A percentile compares a stretch with the other conserved stretches of the same genome.
These are phyloP conservation scores for Puccinia brachypodii DNA, from an alignment of 1,284 basidiomycete species.

Conservation along the genomic window DNA sequence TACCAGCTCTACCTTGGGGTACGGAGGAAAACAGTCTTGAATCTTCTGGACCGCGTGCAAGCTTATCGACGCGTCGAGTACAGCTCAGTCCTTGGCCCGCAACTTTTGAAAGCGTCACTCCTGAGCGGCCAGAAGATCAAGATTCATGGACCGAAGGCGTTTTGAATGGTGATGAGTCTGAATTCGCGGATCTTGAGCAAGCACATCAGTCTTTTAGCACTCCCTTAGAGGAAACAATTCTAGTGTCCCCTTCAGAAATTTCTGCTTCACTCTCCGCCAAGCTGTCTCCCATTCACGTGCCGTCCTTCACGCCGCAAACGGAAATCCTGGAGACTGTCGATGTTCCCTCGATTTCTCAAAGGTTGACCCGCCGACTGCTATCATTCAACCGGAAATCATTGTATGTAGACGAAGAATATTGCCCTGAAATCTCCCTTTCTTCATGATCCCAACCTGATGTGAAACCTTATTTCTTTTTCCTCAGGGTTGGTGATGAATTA, in stretches of 20 bases:
- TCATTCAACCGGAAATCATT: not conserved
- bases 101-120: slow-evolving; percentile 3
- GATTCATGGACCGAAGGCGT: not conserved
- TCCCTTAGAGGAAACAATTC: not conserved
- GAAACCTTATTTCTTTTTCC: not conserved
- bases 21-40: not conserved
- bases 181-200: not conserved
- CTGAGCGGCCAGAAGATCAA: not conserved
- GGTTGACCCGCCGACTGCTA: not conserved
- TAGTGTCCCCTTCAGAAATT: not conserved
- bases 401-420: not conserved
- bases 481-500: not conserved
- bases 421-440: not conserved
- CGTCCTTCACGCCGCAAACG: not conserved
- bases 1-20: not conserved
- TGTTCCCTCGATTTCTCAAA: slow-evolving; percentile 13
- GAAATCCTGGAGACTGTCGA: not conserved
- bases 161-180: not conserved
- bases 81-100: slow-evolving; percentile 7
- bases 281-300: not conserved
- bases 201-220: not conserved
- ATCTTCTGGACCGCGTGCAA: not conserved
- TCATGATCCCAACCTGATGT: not conserved
- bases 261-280: not conserved
- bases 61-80: slow-evolving; percentile 8